Evolutionary conservation across 257 asterid genomes (phyloP), one percentile per base, ranked within the genome.

Genomic region (Nicotiana noctiflora): DNA sequence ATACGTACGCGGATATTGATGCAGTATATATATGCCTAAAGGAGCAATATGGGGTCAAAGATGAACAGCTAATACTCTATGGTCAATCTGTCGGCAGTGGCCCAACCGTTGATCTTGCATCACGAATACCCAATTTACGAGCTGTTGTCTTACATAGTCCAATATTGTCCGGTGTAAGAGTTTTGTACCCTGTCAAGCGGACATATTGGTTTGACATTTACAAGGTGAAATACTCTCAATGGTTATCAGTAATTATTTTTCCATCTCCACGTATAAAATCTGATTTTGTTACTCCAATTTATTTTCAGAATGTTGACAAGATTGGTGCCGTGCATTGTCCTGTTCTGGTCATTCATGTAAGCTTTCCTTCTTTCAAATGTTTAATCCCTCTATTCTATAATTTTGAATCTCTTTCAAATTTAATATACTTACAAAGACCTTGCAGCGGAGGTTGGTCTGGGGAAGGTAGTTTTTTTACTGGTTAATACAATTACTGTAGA

Each of bases 1-100:
- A 94, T 85, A 96, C 99, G 74, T 96, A 96, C 89, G 90, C 98
- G 81, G 98, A 96, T 93, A 91, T 96, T 84, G 98, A 94, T 85
- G 98, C 98, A 80, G 97, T 96, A 83, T 96, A 96, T 87, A 93
- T 92, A 84, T 96, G 99, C 91, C 94, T 94, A 79, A 94, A 93
- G 90, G 98, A 96, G 92, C 87, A 92, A 85, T 96, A 94, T 82
- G 96, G 92, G 82, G 97, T 96, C 66, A 91, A 91, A 87, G 98
- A 96, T 52, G 99, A 96, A 83, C 93, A 94, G 81, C 81, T 94
- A 81, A 94, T 96, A 89, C 84, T 96, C 34, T 96, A 94, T 80
- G 99, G 98, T 53, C 98, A 96, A 87, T 96, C 99, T 19, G 99
- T 96, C 80, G 99, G 99, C 78, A 96, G 99, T 46, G 99, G 99